Evolutionary conservation across 2,329 filamentous ascomycete genomes (phyloP).

Genomic region (Didymella glomerata): DNA sequence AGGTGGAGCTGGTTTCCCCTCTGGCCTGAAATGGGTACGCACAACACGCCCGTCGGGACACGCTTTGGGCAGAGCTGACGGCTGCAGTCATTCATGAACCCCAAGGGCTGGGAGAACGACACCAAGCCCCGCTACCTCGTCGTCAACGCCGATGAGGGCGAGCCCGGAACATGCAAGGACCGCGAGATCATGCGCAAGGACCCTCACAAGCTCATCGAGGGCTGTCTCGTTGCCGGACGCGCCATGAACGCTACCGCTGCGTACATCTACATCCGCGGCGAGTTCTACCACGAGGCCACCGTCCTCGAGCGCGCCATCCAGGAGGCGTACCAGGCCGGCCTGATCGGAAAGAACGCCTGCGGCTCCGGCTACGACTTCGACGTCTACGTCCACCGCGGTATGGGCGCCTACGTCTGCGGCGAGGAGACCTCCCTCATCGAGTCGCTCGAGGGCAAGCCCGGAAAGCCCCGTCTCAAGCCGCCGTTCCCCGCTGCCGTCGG

Average conservation of each 20-base stretch:
- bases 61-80: slow-evolving; percentile 28
- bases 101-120: slow-evolving; percentile 99
- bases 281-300: slow-evolving; percentile 95
- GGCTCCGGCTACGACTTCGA: slow-evolving; percentile 97
- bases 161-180: slow-evolving; percentile 99
- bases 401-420: slow-evolving; percentile 96
- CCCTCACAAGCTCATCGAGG: slow-evolving; percentile 97
- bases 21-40: slow-evolving; percentile 95
- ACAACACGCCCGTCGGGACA: slow-evolving; percentile 6
- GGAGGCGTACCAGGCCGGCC: slow-evolving; percentile 91
- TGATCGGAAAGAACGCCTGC: slow-evolving; percentile 98
- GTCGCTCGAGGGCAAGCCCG: slow-evolving; percentile 96
- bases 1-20: slow-evolving; percentile 97
- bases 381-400: slow-evolving; percentile 94
- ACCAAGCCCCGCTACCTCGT: slow-evolving; percentile 94
- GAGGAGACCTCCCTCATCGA: slow-evolving; percentile 99
- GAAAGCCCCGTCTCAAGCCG: slow-evolving; percentile 98
- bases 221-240: slow-evolving; percentile 92
- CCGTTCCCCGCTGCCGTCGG: slow-evolving; percentile 97
- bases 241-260: slow-evolving; percentile 99
- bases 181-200: slow-evolving; percentile 99
- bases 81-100: slow-evolving; percentile 96
- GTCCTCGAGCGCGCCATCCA: slow-evolving; percentile 95
- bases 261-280: slow-evolving; percentile 99
- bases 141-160: slow-evolving; percentile 98